Conservation (phyloP, 768 basidiomycete species). For the Termitomyces sp. region DNA sequence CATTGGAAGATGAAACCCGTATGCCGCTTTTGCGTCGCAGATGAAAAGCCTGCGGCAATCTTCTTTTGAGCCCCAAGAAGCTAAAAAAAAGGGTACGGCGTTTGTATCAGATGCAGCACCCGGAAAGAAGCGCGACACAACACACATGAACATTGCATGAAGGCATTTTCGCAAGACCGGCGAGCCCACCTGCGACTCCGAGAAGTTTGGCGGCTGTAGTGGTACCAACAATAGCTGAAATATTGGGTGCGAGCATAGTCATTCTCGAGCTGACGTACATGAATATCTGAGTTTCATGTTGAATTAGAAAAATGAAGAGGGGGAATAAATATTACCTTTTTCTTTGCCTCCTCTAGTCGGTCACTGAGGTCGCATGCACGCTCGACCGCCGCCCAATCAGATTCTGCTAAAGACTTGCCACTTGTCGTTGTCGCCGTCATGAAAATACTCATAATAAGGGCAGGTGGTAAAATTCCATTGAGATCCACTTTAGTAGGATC, state of each 20-base stretch:
- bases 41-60: conserved; percentile 88
- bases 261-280: conserved; percentile 99
- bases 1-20: conserved; percentile 97
- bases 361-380: conserved; percentile 87
- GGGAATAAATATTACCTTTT: conserved; percentile 48
- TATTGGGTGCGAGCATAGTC: conserved; percentile 96
- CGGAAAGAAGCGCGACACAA: conserved; percentile 5
- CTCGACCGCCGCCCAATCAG: conserved; percentile 76
- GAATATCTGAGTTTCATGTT: conserved; percentile 62
- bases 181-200: conserved; percentile 93
- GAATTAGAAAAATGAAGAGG: neutral
- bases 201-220: conserved; percentile 97
- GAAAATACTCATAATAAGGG: conserved; percentile 92
- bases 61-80: conserved; percentile 93
- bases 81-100: conserved; percentile 29
- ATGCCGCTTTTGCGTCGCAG: conserved; percentile 80
- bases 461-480: conserved; percentile 73
- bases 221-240: conserved; percentile 97
- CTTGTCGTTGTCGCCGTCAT: conserved; percentile 91
- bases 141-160: conserved; percentile 91
- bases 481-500: conserved; percentile 87
- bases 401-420: conserved; percentile 63
- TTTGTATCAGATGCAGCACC: neutral
- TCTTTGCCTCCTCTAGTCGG: conserved; percentile 81
- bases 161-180: conserved; percentile 89